phyloP scores from a whole-genome alignment of 2,329 filamentous ascomycete species.

The Claviceps digitariae region DNA sequence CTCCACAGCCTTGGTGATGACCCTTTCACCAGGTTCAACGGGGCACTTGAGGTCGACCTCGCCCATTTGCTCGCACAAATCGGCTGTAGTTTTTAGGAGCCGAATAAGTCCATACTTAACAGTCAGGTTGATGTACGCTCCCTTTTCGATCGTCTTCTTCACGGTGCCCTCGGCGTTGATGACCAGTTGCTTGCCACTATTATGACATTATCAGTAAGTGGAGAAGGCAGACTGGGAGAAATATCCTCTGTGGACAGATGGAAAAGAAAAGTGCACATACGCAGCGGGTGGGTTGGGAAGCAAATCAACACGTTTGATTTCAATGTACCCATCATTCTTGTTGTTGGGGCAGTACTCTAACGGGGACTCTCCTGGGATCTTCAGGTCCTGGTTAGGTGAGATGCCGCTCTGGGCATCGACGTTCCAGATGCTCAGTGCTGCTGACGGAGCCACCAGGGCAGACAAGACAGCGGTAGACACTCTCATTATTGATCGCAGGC shows the following conservation, averaged over 20 bases:
- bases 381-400: conserved; percentile 37
- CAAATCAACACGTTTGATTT: conserved; percentile 68
- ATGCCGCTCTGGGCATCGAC: conserved; percentile 18
- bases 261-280: conserved; percentile 32
- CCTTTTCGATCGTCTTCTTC: conserved; percentile 56
- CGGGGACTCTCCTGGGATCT: conserved; percentile 76
- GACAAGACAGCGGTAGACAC: conserved; percentile 31
- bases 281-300: conserved; percentile 72
- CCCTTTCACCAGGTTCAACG: conserved; percentile 62
- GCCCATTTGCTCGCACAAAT: conserved; percentile 78
- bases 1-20: conserved; percentile 67
- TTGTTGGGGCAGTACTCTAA: conserved; percentile 60
- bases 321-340: conserved; percentile 55
- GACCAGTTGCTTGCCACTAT: conserved; percentile 60
- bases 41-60: conserved; percentile 87
- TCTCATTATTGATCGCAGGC: conserved; percentile 15
- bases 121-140: conserved; percentile 66
- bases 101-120: conserved; percentile 94
- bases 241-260: not conserved
- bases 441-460: conserved; percentile 30
- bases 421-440: conserved; percentile 29
- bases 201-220: conserved; percentile 11
- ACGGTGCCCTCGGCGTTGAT: conserved; percentile 73
- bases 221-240: not conserved
- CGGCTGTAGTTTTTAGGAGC: conserved; percentile 65